Percentiles rank a stretch among this genome's conserved stretches.
Evolutionary conservation across 345 rosid genomes (phyloP).

Genomic region (Trapa bicornis): DNA sequence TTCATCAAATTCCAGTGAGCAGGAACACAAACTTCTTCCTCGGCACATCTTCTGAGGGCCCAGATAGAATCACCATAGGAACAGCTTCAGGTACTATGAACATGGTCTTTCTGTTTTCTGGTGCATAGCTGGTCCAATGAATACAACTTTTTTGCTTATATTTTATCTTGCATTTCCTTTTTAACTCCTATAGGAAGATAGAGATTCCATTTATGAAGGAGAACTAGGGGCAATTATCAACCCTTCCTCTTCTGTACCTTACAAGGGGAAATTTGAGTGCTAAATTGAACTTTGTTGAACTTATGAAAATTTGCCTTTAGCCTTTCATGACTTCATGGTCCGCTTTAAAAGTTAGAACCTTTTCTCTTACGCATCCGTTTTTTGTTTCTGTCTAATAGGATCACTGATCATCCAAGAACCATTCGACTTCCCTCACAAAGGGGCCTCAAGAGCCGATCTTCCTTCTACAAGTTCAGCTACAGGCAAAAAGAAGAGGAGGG

Average conservation of each 20-base stretch:
- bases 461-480: background rate
- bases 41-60: conserved; percentile 14
- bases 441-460: background rate
- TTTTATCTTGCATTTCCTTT: no score
- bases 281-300: background rate
- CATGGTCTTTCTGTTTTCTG: background rate
- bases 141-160: no score
- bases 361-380: background rate
- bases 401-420: background rate
- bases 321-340: background rate
- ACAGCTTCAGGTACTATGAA: conserved; percentile 18
- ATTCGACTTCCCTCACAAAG: background rate
- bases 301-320: no score
- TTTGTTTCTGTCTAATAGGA: background rate
- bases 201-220: no score
- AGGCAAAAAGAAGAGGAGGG: conserved; percentile 2
- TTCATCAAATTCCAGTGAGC: background rate
- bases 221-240: no score
- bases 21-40: conserved; percentile 14
- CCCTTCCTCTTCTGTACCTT: no score
- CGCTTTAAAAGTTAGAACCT: no score
- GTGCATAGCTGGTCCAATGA: no score
- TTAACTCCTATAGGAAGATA: no score
- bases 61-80: conserved; percentile 13
- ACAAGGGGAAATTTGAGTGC: background rate